These are phyloP conservation scores for Polytrichum commune DNA, from an alignment of 225 moss, liverwort and hornwort genomes.

Conservation along the genomic window DNA sequence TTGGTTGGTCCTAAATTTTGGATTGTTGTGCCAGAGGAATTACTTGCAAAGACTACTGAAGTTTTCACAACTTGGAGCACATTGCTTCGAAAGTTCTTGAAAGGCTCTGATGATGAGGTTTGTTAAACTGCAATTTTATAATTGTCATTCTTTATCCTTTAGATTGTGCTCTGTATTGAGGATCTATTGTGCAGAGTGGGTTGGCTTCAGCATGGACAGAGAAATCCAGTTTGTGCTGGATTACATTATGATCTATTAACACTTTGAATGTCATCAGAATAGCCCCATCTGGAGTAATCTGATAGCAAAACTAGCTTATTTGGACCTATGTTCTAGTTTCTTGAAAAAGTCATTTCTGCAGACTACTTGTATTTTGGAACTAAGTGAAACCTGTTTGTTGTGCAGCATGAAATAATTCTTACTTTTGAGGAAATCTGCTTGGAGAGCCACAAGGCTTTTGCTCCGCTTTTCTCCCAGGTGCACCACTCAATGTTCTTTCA, in stretches of 20 bases:
- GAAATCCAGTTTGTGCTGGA: background rate
- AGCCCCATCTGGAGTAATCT: too few species aligned
- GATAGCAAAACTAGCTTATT: too few species aligned
- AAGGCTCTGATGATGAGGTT: constrained; percentile 95
- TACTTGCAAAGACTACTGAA: constrained; percentile 53
- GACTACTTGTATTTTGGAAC: background rate
- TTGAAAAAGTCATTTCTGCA: too few species aligned
- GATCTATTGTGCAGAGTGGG: too few species aligned
- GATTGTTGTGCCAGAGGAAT: constrained; percentile 49
- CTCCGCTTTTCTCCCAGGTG: constrained; percentile 80
- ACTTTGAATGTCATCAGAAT: too few species aligned
- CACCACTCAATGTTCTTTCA: too few species aligned
- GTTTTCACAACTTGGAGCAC: constrained; percentile 68
- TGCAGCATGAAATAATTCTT: constrained; percentile 90
- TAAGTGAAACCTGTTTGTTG: constrained; percentile 24
- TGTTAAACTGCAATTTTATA: background rate
- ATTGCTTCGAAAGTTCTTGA: constrained; percentile 73
- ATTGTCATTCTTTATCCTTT: background rate
- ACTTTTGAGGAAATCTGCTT: constrained; percentile 86
- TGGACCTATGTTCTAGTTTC: too few species aligned
- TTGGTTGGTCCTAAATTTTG: background rate
- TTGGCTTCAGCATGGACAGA: background rate
- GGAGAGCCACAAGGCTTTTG: constrained; percentile 68
- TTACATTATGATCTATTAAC: background rate
- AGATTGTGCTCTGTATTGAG: background rate